Percentiles rank a stretch among this genome's conserved stretches.
phyloP scores from a whole-genome alignment of 352 stramenopile species.

The Globisporangium echinulatum region DNA sequence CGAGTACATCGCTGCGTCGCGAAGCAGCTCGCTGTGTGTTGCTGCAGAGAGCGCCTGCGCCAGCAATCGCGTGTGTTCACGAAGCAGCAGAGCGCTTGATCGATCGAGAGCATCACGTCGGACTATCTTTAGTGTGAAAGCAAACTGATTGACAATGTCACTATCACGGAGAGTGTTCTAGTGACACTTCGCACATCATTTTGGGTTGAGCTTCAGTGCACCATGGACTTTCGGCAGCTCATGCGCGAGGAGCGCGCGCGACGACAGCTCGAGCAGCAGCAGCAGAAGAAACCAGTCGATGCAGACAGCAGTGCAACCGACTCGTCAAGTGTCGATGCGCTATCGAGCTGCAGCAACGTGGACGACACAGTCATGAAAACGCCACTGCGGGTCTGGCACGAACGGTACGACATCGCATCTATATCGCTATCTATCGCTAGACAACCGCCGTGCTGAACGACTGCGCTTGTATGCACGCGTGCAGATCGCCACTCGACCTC shows the following conservation, averaged over 20 bases:
- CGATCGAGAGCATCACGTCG: too few species aligned
- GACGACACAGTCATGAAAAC: not conserved
- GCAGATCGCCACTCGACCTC: slow-evolving; percentile 25
- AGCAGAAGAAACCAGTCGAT: not conserved
- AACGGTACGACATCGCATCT: slow-evolving; percentile 11
- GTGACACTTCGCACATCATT: not conserved
- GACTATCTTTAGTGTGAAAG: not conserved
- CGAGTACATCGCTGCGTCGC: slow-evolving; percentile 35
- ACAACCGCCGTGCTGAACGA: too few species aligned
- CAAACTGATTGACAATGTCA: too few species aligned
- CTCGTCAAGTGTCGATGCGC: not conserved
- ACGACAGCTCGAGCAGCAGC: slow-evolving; percentile 15
- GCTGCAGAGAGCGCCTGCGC: not conserved
- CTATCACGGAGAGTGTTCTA: not conserved
- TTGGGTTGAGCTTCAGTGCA: too few species aligned
- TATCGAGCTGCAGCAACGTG: not conserved
- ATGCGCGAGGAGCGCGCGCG: slow-evolving; percentile 44
- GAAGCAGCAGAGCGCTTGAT: not conserved
- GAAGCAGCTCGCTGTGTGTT: not conserved
- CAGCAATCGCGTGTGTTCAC: not conserved
- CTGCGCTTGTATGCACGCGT: not conserved
- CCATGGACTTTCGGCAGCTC: slow-evolving; percentile 50
- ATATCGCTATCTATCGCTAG: too few species aligned
- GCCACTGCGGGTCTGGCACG: not conserved
- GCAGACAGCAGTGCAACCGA: not conserved